Evolutionary conservation across 2,329 filamentous ascomycete species (phyloP), one percentile per base, ranked within the genome.

Genomic region (Penicillium sp.): DNA sequence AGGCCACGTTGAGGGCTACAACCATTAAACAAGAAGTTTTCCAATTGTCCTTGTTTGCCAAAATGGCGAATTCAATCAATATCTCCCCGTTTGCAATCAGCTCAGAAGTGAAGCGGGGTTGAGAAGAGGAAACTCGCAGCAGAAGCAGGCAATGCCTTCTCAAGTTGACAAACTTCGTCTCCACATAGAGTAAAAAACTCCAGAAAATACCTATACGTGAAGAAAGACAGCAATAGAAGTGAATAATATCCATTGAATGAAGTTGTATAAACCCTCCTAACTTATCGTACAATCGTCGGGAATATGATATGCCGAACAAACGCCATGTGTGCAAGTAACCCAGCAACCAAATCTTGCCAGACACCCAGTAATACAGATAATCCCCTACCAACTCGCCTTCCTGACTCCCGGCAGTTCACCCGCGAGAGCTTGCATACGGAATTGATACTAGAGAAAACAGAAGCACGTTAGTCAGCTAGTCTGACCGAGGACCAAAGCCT

Each of bases 371-470:
- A 49, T 46, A 59, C 41, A 49, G 45, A 46, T 9, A 38, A 58
- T 41, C 54, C 31, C 45, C 48, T 91, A 99, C 95, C 95, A 99
- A 79, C 91, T 96, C 54, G 95, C 95, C 84, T 96, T 96, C 85
- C 90, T 92, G 59, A 99, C 95, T 71, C 95, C 95, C 0, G 95
- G 94, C 57, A 99, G 76, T 64, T 92, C 88, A 55, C 95, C 95
- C 35, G 86, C 89, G 66, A 97, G 81, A 19, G 95, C 95, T 77
- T 97, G 90, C 80, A 95, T 83, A 76, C 95, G 88, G 83, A 99
- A 99, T 82, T 94, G 92, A 79, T 86, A 99, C 94, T 98, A 72
- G 26, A 69, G 51, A 49, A 58, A 57, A 58, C 63, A 51, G 11
- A 38, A 31, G n/a, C 7, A 59, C 21, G 19, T 51, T 47, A 48